Conservation (phyloP, 2,329 filamentous ascomycete species). For the Cytospora chrysosperma region DNA sequence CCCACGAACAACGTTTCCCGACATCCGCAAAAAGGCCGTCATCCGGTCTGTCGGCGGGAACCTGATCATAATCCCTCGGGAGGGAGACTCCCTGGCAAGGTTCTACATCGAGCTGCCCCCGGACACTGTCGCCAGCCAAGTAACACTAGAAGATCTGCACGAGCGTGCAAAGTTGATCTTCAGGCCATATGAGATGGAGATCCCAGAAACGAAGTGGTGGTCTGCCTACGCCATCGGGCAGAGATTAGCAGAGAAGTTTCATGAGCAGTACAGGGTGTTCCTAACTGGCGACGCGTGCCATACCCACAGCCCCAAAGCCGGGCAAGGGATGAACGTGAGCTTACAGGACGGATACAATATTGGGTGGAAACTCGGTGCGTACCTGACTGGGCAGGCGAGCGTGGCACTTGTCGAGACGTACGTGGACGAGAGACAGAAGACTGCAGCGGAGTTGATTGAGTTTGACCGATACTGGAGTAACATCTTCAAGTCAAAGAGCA, state of each 20-base stretch:
- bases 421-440: slow-evolving; percentile 50
- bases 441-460: slow-evolving; percentile 57
- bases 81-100: slow-evolving; percentile 55
- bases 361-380: slow-evolving; percentile 57
- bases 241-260: slow-evolving; percentile 58
- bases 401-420: slow-evolving; percentile 51
- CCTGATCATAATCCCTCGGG: slow-evolving; percentile 61
- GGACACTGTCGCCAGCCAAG: slow-evolving; percentile 48
- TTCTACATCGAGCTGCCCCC: slow-evolving; percentile 61
- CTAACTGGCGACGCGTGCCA: slow-evolving; percentile 65
- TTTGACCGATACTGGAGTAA: slow-evolving; percentile 57
- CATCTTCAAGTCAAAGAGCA: slow-evolving; percentile 48
- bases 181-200: slow-evolving; percentile 52
- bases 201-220: slow-evolving; percentile 60
- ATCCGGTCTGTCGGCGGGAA: slow-evolving; percentile 56
- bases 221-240: slow-evolving; percentile 63
- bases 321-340: slow-evolving; percentile 61
- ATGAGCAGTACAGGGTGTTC: slow-evolving; percentile 56
- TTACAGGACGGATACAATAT: slow-evolving; percentile 64
- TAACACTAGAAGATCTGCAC: slow-evolving; percentile 55
- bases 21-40: slow-evolving; percentile 57
- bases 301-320: slow-evolving; percentile 66
- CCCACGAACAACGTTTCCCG: slow-evolving; percentile 57
- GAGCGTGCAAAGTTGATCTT: slow-evolving; percentile 52
- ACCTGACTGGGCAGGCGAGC: slow-evolving; percentile 44